Percentiles rank a stretch among this genome's conserved stretches.
phyloP scores from a whole-genome alignment of 805 yeast species.

The Candida stauntonica region DNA sequence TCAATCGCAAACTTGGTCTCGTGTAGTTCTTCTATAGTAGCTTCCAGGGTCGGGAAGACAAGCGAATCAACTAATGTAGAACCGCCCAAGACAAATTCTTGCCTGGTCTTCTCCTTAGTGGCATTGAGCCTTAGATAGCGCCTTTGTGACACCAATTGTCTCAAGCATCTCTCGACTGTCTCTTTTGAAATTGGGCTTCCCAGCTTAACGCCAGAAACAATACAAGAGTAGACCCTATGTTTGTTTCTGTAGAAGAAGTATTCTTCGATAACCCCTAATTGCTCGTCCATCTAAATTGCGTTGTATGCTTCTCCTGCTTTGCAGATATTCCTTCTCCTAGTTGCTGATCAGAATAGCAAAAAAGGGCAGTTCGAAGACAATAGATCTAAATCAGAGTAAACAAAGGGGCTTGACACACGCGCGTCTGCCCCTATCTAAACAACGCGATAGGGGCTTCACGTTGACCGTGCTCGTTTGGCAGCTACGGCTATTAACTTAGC shows the following conservation, averaged over 20 bases:
- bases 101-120: neutral
- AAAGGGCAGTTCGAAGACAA: no score
- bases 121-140: slow-evolving; percentile 4
- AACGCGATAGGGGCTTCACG: no score
- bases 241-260: slow-evolving; percentile 8
- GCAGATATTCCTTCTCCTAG: no score
- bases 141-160: slow-evolving; percentile 4
- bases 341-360: no score
- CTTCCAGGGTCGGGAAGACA: neutral
- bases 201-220: slow-evolving; percentile 6
- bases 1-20: slow-evolving; percentile 1
- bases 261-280: no score
- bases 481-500: no score
- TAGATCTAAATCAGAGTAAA: no score
- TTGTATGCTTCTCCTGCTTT: no score
- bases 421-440: no score
- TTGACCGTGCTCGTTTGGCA: no score
- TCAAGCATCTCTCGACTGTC: neutral
- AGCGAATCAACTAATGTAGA: neutral
- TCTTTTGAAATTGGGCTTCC: neutral
- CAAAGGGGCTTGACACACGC: no score
- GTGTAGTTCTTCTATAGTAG: slow-evolving; percentile 4
- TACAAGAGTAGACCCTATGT: slow-evolving; percentile 4
- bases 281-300: no score
- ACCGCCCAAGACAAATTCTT: neutral